Conservation (phyloP, 768 basidiomycete species). For the Daedalea quercina region DNA sequence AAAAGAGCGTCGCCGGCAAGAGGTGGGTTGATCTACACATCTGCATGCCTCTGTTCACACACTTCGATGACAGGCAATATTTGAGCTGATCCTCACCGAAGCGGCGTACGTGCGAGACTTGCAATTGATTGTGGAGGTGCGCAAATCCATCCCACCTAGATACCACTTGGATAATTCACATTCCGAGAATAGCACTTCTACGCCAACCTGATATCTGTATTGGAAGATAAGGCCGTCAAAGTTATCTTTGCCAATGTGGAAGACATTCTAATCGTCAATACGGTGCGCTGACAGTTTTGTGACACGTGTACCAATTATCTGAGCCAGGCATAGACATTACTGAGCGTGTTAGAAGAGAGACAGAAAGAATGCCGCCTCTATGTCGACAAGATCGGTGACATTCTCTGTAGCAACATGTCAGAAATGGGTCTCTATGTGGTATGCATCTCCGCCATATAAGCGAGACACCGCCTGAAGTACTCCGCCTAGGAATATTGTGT, state of each 20-base stretch:
- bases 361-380: conserved; percentile 92
- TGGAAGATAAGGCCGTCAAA: conserved; percentile 71
- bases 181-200: conserved; percentile 64
- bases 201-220: conserved; percentile 60
- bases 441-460: conserved; percentile 11
- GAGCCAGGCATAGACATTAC: conserved; percentile 48
- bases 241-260: conserved; percentile 92
- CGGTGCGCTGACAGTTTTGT: conserved; percentile 36
- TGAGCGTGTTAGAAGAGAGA: conserved; percentile 84
- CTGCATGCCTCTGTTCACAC: too few relatives aligned
- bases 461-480: not conserved
- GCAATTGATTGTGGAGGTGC: conserved; percentile 86
- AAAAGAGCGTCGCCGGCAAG: conserved; percentile 81
- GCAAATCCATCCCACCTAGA: conserved; percentile 8
- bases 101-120: conserved; percentile 84
- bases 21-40: conserved; percentile 40
- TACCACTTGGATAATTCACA: not conserved
- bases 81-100: conserved; percentile 92
- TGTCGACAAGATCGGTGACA: conserved; percentile 82
- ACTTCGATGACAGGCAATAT: conserved; percentile 59
- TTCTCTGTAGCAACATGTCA: conserved; percentile 66
- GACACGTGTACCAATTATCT: not conserved
- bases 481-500: conserved; percentile 76
- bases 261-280: conserved; percentile 85
- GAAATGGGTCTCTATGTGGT: conserved; percentile 82